phyloP scores from a whole-genome alignment of 2,329 filamentous ascomycete species.

The Zymoseptoria passerinii region DNA sequence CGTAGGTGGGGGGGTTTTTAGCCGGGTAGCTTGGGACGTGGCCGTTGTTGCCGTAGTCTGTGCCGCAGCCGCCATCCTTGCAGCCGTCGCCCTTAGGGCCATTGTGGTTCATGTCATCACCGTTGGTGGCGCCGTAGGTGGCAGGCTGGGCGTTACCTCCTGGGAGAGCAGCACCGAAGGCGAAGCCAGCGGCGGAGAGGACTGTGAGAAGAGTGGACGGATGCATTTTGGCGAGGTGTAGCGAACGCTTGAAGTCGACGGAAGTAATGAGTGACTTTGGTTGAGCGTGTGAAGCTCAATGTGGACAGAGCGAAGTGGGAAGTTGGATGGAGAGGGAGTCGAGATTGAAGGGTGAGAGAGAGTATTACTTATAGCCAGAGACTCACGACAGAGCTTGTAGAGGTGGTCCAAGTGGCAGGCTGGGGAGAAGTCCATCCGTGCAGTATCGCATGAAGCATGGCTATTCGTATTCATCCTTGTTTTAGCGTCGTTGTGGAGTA shows the following conservation, averaged over 20 bases:
- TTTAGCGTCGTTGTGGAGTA: not conserved
- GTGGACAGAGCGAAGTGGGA: not conserved
- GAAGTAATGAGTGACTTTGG: not conserved
- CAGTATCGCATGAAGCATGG: not conserved
- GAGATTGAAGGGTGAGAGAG: not conserved
- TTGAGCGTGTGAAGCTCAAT: not conserved
- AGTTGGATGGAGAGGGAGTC: not conserved
- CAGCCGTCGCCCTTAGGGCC: not conserved
- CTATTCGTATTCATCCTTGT: not conserved
- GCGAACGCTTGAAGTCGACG: not conserved
- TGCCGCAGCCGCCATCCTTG: not conserved
- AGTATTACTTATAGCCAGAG: not conserved
- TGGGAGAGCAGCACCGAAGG: not conserved
- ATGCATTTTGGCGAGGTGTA: constrained; percentile 1
- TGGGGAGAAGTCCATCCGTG: not conserved
- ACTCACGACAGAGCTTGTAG: not conserved
- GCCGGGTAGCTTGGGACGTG: not conserved
- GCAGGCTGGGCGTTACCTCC: too few species aligned
- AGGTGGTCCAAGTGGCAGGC: not conserved
- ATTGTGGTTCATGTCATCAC: not conserved
- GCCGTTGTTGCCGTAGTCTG: not conserved
- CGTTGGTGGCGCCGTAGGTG: not conserved
- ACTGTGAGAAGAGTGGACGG: not conserved
- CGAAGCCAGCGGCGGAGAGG: not conserved
- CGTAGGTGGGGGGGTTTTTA: too few species aligned